These are phyloP conservation scores for Coemansia sp. DNA, from an alignment of 192 early-diverging fungal genomes.

Conservation along the genomic window DNA sequence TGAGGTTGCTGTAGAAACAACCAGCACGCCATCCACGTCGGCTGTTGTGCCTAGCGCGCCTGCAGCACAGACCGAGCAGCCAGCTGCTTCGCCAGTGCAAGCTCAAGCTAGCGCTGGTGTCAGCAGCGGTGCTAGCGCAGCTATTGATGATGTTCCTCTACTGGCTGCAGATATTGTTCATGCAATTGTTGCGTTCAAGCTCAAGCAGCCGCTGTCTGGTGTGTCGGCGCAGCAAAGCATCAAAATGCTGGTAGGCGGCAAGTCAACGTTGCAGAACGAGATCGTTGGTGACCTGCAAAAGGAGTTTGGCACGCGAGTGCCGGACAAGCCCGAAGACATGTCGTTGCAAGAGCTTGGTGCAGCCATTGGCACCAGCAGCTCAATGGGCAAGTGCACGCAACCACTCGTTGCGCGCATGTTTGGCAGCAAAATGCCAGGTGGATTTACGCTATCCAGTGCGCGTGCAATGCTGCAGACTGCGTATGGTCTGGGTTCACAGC, in stretches of 20 bases:
- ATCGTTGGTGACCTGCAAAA: constrained; percentile 92
- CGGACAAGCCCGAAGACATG: constrained; percentile 90
- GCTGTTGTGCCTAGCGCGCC: not conserved
- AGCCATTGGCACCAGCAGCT: constrained; percentile 61
- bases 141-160: constrained; percentile 68
- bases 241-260: constrained; percentile 86
- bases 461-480: constrained; percentile 66
- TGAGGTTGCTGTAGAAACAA: not conserved
- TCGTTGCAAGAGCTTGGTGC: constrained; percentile 74
- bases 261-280: constrained; percentile 95
- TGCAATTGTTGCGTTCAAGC: constrained; percentile 84
- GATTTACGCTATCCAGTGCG: constrained; percentile 79
- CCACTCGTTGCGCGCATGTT: constrained; percentile 77
- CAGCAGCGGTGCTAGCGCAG: not conserved
- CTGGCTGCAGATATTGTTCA: constrained; percentile 77
- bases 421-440: constrained; percentile 89
- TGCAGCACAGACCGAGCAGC: not conserved
- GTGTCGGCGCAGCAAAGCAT: constrained; percentile 70
- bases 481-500: constrained; percentile 79
- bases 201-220: constrained; percentile 78
- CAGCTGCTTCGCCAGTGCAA: not conserved
- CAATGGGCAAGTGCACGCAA: constrained; percentile 80
- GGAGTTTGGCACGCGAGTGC: constrained; percentile 82
- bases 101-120: too few relatives aligned
- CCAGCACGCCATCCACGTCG: not conserved